Evolutionary conservation across 768 basidiomycete species (phyloP).

Genomic region (Plicaturopsis crispa): DNA sequence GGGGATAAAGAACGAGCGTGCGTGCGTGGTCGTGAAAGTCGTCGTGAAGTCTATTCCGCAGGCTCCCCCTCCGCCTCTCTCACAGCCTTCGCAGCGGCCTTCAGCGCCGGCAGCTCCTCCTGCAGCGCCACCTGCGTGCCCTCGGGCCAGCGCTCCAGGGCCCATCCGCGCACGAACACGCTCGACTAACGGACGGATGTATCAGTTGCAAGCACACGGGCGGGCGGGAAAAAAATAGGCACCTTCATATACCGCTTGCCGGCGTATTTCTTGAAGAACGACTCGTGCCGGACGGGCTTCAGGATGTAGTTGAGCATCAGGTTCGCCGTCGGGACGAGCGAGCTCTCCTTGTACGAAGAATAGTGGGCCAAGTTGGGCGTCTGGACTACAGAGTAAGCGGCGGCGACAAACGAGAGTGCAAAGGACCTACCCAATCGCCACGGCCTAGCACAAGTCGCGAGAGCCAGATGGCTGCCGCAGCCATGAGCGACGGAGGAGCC

Average conservation of each 20-base stretch:
- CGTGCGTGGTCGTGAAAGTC: too few species aligned
- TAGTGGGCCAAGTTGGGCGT: conserved; percentile 83
- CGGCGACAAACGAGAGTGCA: background rate
- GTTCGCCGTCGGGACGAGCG: conserved; percentile 74
- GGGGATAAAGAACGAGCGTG: too few species aligned
- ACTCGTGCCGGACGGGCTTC: conserved; percentile 62
- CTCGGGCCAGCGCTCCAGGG: conserved; percentile 66
- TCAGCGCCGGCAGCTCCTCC: conserved; percentile 52
- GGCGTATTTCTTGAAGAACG: conserved; percentile 85
- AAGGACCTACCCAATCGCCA: conserved; percentile 72
- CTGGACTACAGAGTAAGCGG: conserved; percentile 29
- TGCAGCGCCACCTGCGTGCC: conserved; percentile 48
- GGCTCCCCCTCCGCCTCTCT: too few species aligned
- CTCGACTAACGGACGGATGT: conserved; percentile 48
- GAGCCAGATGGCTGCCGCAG: conserved; percentile 84
- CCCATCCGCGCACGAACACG: conserved; percentile 81
- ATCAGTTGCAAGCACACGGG: background rate
- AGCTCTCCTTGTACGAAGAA: conserved; percentile 75
- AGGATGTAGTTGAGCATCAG: conserved; percentile 85
- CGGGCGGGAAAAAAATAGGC: conserved; percentile 8
- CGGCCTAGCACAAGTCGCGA: conserved; percentile 73
- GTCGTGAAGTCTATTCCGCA: too few species aligned
- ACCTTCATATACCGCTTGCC: conserved; percentile 82
- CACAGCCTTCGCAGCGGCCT: too few species aligned
- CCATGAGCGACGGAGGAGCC: conserved; percentile 68